Percentiles rank a stretch among this genome's conserved stretches.
Conservation (phyloP, 2,329 filamentous ascomycete genomes). For the Cytospora piceae region DNA sequence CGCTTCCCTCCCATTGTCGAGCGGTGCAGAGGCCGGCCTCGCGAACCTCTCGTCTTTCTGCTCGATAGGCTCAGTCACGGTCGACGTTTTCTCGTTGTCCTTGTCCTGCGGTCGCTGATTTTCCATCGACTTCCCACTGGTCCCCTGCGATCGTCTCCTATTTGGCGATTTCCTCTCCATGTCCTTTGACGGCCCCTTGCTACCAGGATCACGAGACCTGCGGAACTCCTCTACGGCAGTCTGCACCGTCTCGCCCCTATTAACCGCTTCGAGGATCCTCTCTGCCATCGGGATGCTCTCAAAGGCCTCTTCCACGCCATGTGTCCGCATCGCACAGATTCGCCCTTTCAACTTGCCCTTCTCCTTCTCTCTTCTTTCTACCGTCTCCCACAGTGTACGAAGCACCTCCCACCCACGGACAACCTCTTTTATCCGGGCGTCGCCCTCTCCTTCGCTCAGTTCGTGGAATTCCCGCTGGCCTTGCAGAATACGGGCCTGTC, state of each 20-base stretch:
- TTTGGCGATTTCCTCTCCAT: conserved; percentile 12
- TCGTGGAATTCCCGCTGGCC: conserved; percentile 52
- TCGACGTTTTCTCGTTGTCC: conserved; percentile 3
- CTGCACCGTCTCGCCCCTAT: conserved; percentile 47
- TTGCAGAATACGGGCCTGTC: conserved; percentile 62
- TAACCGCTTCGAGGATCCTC: conserved; percentile 49
- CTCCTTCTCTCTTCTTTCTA: conserved; percentile 44
- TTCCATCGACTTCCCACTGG: conserved; percentile 5
- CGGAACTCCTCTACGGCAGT: conserved; percentile 37
- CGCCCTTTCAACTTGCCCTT: conserved; percentile 41
- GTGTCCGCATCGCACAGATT: conserved; percentile 41
- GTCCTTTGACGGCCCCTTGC: conserved; percentile 13
- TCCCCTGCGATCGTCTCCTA: neutral
- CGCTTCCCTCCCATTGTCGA: conserved; percentile 3
- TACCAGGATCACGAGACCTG: conserved; percentile 32
- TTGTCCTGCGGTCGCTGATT: neutral
- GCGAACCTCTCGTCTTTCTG: conserved; percentile 3
- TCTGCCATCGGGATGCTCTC: conserved; percentile 54
- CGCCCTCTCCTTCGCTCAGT: conserved; percentile 41
- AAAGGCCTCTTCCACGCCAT: conserved; percentile 50
- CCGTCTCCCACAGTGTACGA: conserved; percentile 44
- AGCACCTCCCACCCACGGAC: conserved; percentile 48
- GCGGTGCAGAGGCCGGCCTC: neutral
- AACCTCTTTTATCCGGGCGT: conserved; percentile 39
- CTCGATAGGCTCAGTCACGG: conserved; percentile 11